phyloP scores from a whole-genome alignment of 305 asterid genomes.

The Ilex paraguariensis region DNA sequence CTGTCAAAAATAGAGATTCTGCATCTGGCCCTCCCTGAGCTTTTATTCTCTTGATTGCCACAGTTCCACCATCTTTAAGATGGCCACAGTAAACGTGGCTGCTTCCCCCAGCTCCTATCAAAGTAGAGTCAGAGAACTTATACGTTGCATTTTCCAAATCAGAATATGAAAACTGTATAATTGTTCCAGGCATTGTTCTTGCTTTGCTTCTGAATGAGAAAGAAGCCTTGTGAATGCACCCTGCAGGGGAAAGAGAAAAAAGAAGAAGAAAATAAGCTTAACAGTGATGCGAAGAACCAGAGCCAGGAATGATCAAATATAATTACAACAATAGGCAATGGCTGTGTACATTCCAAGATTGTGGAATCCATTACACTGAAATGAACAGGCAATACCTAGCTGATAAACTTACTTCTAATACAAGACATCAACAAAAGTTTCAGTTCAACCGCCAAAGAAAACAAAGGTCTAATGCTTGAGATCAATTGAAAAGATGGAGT shows the following conservation, averaged over 20 bases:
- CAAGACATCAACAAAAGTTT: background rate
- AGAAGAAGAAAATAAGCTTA: background rate
- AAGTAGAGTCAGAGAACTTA: slow-evolving; percentile 63
- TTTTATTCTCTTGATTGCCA: slow-evolving; percentile 86
- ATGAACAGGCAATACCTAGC: background rate
- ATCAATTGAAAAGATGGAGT: background rate
- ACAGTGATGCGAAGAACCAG: background rate
- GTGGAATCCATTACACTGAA: background rate
- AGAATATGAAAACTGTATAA: slow-evolving; percentile 61
- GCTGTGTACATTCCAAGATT: background rate
- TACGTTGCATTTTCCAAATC: slow-evolving; percentile 79
- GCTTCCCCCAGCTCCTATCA: slow-evolving; percentile 94
- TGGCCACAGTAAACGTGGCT: slow-evolving; percentile 76
- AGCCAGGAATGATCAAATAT: background rate
- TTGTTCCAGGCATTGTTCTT: slow-evolving; percentile 53
- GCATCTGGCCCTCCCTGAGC: slow-evolving; percentile 62
- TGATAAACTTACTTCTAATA: background rate
- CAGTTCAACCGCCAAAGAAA: background rate
- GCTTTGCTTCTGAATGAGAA: slow-evolving; percentile 39
- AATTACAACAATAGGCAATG: too few species aligned
- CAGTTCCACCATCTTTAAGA: slow-evolving; percentile 67
- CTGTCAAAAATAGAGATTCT: slow-evolving; percentile 68
- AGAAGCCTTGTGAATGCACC: slow-evolving; percentile 64
- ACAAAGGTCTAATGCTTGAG: background rate
- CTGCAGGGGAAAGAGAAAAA: slow-evolving; percentile 32